These are phyloP conservation scores for Septoria linicola DNA, from an alignment of 2,329 filamentous ascomycete species.

Conservation along the genomic window DNA sequence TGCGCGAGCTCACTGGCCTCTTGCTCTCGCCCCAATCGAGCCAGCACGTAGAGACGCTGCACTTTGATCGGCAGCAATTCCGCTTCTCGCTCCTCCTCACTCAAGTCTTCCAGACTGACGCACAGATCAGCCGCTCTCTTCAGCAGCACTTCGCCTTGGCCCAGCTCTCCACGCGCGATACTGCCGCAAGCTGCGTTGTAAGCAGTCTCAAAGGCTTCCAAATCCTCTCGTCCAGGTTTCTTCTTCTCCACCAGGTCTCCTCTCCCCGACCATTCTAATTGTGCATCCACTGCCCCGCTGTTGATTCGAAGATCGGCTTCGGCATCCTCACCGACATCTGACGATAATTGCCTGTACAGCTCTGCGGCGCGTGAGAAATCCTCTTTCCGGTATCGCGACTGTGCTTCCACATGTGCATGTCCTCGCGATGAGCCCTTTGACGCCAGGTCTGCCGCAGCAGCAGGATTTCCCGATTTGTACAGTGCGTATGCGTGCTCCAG, in stretches of 20 bases:
- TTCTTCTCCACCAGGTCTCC: constrained; percentile 54
- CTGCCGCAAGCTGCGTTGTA: constrained; percentile 76
- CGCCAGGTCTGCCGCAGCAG: constrained; percentile 60
- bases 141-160: constrained; percentile 64
- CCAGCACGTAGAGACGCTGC: constrained; percentile 72
- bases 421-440: constrained; percentile 47
- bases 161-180: constrained; percentile 67
- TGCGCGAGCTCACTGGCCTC: constrained; percentile 65
- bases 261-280: constrained; percentile 67
- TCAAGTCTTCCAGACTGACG: constrained; percentile 69
- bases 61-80: constrained; percentile 74
- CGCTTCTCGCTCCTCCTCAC: constrained; percentile 69
- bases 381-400: constrained; percentile 72
- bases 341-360: constrained; percentile 62
- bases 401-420: constrained; percentile 60
- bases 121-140: constrained; percentile 71
- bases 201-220: constrained; percentile 76
- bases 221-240: constrained; percentile 59
- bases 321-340: constrained; percentile 55
- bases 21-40: constrained; percentile 62
- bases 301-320: constrained; percentile 77
- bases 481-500: constrained; percentile 79
- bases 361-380: constrained; percentile 65
- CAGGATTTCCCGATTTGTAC: constrained; percentile 72
- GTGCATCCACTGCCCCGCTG: constrained; percentile 67